These are phyloP conservation scores for Pseudocercospora musae DNA, from an alignment of 2,329 filamentous ascomycete species.

Conservation along the genomic window DNA sequence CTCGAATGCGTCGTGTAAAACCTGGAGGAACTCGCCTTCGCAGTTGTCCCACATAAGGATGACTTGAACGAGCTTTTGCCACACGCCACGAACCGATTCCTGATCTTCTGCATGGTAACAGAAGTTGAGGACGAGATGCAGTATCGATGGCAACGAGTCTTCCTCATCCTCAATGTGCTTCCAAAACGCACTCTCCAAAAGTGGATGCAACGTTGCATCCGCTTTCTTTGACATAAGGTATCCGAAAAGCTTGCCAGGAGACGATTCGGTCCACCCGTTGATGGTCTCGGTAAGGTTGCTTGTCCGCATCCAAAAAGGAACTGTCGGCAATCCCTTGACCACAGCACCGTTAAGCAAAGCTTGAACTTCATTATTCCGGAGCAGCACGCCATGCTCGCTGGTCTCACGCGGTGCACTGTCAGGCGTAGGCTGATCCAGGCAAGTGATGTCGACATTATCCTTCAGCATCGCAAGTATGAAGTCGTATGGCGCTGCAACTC, in stretches of 20 bases:
- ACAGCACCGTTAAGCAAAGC: neutral
- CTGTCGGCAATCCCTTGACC: neutral
- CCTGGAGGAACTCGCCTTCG: constrained; percentile 18
- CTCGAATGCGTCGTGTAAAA: constrained; percentile 12
- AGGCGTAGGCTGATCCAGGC: neutral
- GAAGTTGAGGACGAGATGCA: constrained; percentile 22
- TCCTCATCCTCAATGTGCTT: constrained; percentile 22
- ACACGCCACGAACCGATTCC: constrained; percentile 1
- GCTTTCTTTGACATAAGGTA: constrained; percentile 5
- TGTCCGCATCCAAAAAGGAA: constrained; percentile 8
- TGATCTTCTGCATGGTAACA: neutral
- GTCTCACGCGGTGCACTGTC: neutral
- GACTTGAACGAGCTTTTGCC: constrained; percentile 8
- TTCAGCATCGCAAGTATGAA: constrained; percentile 17
- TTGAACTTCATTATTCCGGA: constrained; percentile 7
- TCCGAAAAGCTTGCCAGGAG: constrained; percentile 23
- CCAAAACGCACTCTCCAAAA: constrained; percentile 9
- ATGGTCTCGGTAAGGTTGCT: constrained; percentile 1
- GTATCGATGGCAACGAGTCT: constrained; percentile 16
- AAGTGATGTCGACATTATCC: constrained; percentile 1
- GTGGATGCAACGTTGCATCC: neutral
- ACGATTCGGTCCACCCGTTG: constrained; percentile 16
- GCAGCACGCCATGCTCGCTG: constrained; percentile 1
- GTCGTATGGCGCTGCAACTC: constrained; percentile 19
- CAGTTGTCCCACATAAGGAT: constrained; percentile 16